Conservation (phyloP, 805 yeast species). For the Candida ipomoeae region DNA sequence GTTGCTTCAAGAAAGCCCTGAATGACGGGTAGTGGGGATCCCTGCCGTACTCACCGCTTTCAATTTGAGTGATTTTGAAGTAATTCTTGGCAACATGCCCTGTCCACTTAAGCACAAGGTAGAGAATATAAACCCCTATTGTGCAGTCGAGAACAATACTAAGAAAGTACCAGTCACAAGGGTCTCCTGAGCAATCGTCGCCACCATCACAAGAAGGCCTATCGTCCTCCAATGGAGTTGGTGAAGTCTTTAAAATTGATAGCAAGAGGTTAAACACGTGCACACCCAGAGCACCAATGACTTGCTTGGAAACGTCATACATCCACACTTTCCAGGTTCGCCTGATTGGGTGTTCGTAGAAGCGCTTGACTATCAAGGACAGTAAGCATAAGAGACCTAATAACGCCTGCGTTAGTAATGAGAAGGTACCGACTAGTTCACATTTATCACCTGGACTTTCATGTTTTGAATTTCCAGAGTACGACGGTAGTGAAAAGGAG, state of each 20-base stretch:
- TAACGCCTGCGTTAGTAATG: slow-evolving; percentile 68
- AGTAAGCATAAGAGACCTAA: slow-evolving; percentile 76
- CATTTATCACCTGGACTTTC: slow-evolving; percentile 31
- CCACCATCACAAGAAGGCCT: slow-evolving; percentile 18
- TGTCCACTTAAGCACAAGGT: slow-evolving; percentile 46
- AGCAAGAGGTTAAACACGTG: slow-evolving; percentile 73
- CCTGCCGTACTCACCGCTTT: slow-evolving; percentile 61
- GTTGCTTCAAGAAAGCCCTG: slow-evolving; percentile 64
- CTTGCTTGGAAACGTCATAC: slow-evolving; percentile 86
- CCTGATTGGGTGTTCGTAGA: slow-evolving; percentile 70
- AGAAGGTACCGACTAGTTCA: slow-evolving; percentile 73
- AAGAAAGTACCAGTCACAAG: slow-evolving; percentile 94
- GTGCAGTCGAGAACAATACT: slow-evolving; percentile 90
- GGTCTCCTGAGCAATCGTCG: slow-evolving; percentile 39
- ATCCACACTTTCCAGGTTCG: slow-evolving; percentile 88
- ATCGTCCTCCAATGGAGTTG: slow-evolving; percentile 6
- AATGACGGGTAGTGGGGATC: slow-evolving; percentile 52
- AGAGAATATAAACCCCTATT: slow-evolving; percentile 80
- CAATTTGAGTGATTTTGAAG: slow-evolving; percentile 35
- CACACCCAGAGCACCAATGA: slow-evolving; percentile 79
- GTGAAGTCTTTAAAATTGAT: slow-evolving; percentile 52
- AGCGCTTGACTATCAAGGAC: slow-evolving; percentile 70
- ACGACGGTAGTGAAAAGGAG: slow-evolving; percentile 12
- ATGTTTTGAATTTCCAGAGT: background rate
- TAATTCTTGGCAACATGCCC: slow-evolving; percentile 42